These are phyloP conservation scores for Saccharomyces pastorianus DNA, from an alignment of 1,139 yeast genomes.

Conservation along the genomic window DNA sequence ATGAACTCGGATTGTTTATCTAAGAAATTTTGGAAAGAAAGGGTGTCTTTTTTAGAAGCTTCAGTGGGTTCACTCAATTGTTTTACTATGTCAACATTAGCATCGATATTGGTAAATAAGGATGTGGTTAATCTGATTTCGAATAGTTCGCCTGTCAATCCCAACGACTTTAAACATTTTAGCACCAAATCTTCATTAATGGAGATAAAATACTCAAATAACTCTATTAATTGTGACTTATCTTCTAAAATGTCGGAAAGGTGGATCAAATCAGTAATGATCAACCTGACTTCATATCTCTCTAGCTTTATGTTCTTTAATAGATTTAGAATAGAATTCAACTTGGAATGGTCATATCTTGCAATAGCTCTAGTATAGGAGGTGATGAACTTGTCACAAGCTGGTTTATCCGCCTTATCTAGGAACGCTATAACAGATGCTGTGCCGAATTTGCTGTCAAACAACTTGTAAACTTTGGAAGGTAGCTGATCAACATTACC, in stretches of 20 bases:
- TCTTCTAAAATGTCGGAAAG: conserved; percentile 34
- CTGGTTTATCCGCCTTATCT: conserved; percentile 18
- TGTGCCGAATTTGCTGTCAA: conserved; percentile 21
- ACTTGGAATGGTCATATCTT: conserved; percentile 34
- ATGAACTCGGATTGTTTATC: conserved; percentile 26
- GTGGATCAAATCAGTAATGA: conserved; percentile 34
- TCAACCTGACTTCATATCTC: conserved; percentile 33
- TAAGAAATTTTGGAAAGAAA: conserved; percentile 28
- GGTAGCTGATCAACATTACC: conserved; percentile 36
- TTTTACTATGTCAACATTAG: conserved; percentile 26
- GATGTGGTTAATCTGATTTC: conserved; percentile 67
- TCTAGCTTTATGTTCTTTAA: conserved; percentile 31
- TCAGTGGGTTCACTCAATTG: conserved; percentile 20
- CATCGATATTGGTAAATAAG: conserved; percentile 31
- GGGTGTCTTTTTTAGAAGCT: conserved; percentile 19
- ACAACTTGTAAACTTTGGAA: conserved; percentile 31
- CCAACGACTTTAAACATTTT: conserved; percentile 35
- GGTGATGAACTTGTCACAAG: conserved; percentile 32
- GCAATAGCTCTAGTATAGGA: conserved; percentile 33
- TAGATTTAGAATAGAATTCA: conserved; percentile 28
- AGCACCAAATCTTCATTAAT: conserved; percentile 38
- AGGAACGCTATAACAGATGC: conserved; percentile 24
- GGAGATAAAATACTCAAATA: conserved; percentile 41
- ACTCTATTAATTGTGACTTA: conserved; percentile 34
- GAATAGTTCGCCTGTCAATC: conserved; percentile 44